Evolutionary conservation across 1,284 basidiomycete species (phyloP).

Genomic region (Rugosomyces carneus): DNA sequence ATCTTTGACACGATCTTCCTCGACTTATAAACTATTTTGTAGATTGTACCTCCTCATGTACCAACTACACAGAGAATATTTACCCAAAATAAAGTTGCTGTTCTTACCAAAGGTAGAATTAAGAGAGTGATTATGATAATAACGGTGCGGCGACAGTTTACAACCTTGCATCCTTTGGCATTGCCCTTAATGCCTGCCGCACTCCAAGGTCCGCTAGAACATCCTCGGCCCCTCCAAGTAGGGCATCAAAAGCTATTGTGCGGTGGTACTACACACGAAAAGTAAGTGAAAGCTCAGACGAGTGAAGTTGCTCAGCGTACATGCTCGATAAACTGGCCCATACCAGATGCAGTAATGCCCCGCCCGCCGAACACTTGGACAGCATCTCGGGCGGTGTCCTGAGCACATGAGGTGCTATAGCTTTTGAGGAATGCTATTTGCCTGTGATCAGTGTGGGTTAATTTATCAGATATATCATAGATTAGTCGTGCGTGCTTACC

Average conservation of each 20-base stretch:
- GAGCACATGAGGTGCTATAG: constrained; percentile 51
- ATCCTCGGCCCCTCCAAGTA: constrained; percentile 62
- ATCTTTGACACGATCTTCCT: background rate
- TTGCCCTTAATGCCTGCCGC: constrained; percentile 56
- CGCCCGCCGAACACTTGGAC: constrained; percentile 67
- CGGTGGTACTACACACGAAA: constrained; percentile 36
- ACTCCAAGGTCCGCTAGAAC: constrained; percentile 62
- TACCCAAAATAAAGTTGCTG: background rate
- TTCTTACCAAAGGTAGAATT: background rate
- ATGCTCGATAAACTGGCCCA: constrained; percentile 60
- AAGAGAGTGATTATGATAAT: background rate
- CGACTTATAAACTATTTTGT: background rate
- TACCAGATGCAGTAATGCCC: constrained; percentile 60
- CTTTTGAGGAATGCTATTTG: constrained; percentile 71
- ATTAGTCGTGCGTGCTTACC: constrained; percentile 27
- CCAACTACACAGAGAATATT: constrained; percentile 1
- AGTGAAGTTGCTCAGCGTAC: constrained; percentile 29
- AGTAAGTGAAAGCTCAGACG: constrained; percentile 1
- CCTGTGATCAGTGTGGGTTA: constrained; percentile 24
- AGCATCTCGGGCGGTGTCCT: constrained; percentile 64
- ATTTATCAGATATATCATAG: background rate
- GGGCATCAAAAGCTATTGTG: constrained; percentile 43
- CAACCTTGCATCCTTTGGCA: constrained; percentile 51
- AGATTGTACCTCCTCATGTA: constrained; percentile 1
- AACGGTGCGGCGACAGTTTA: no score